Evolutionary conservation across 2,329 filamentous ascomycete species (phyloP).

Genomic region (Aspergillus pseudoviridinutans): DNA sequence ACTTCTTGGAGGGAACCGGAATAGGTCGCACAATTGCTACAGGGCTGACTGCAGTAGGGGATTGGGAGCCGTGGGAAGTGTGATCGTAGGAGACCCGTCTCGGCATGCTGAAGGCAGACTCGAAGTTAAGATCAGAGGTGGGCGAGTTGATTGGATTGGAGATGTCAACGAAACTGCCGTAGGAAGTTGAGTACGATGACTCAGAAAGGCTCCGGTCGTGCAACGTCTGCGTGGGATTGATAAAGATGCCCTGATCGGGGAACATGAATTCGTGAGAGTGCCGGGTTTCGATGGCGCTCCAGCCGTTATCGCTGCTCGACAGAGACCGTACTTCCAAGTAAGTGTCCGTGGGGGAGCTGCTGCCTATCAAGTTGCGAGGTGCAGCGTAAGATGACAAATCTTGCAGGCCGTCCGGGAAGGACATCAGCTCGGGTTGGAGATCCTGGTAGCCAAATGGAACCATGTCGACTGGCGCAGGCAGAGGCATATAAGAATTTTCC

Average conservation of each 20-base stretch:
- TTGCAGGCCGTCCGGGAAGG: constrained; percentile 49
- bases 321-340: constrained; percentile 85
- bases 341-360: constrained; percentile 69
- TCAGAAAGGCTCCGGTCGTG: constrained; percentile 85
- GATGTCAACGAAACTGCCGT: constrained; percentile 79
- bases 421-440: constrained; percentile 66
- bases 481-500: constrained; percentile 57
- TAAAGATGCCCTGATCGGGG: constrained; percentile 64
- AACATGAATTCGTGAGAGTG: constrained; percentile 67
- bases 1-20: constrained; percentile 45
- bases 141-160: constrained; percentile 78
- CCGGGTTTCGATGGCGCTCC: constrained; percentile 74
- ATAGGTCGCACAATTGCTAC: constrained; percentile 65
- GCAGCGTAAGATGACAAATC: constrained; percentile 38
- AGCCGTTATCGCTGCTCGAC: constrained; percentile 81
- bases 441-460: constrained; percentile 74
- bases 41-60: constrained; percentile 58
- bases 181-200: constrained; percentile 71
- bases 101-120: constrained; percentile 47
- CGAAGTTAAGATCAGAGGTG: constrained; percentile 69
- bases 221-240: constrained; percentile 86
- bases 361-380: constrained; percentile 42
- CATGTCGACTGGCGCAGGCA: constrained; percentile 57
- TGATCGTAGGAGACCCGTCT: constrained; percentile 40
- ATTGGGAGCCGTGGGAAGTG: constrained; percentile 41